Base-by-base conservation (phyloP, 441 rosid species). In the Gossypium aridum region DNA sequence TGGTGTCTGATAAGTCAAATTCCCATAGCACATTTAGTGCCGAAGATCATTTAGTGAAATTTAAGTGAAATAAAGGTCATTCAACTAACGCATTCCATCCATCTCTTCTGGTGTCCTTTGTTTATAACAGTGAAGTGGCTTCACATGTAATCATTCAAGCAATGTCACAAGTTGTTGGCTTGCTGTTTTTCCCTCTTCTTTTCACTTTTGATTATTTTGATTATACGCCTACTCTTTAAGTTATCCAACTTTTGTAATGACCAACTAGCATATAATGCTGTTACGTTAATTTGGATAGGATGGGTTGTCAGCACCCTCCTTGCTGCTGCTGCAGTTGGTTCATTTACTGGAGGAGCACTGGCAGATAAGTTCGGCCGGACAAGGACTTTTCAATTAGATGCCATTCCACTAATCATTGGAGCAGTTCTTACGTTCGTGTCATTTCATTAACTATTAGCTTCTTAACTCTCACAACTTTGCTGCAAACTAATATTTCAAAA, bases 361-460 rank as follows among this genome's bases (percentile, higher is more conserved):
- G 99, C 99, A 55, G 98, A 96, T 84, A 87, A 89, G 84, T 96
- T 96, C 78, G 99, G 99, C 77, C 84, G 97, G 79, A 96, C 97
- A 31, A 89, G 84, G 81, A 92, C 97, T 10, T 93, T 96, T 71
- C 98, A 90, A 43, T 82, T 96, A 77, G 97, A 96, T 90, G 98
- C 98, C 22, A 87, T 96, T 73, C 99, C 99, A 12, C 97, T 96
- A 17, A 82, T 87, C 43, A 7, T 93, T 81, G 98, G 99, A 80
- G 88, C 96, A 74, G 78, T 92, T 73, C 92, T 96, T 71, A 85
- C 96, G 99, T 96, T 70, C 59, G 85, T 73, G 28, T 66, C 51
- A 37, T 78, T 9, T 67, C 71, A 55, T 57, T 61, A n/a, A 61
- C 61, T 70, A 60, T 63, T 67, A 53, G 1, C 14, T 65, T 77